Conservation (phyloP, 129 eudicot species). For the Apium graveolens region DNA sequence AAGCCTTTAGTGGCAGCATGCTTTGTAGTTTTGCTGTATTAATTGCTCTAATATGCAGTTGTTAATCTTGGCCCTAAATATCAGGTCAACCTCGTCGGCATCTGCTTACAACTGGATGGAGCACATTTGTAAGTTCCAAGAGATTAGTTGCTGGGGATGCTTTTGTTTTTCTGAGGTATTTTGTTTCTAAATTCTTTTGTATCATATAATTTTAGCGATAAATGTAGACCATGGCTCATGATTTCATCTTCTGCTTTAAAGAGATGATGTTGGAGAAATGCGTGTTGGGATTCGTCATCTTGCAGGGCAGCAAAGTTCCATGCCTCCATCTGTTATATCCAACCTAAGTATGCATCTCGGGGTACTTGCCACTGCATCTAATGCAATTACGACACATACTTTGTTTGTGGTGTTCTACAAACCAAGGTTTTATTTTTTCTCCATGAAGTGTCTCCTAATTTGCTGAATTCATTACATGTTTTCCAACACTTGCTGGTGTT, state of each 20-base stretch:
- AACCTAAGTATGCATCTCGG: constrained; percentile 75
- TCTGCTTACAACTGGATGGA: constrained; percentile 73
- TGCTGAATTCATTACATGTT: background rate
- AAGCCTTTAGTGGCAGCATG: background rate
- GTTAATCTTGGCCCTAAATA: background rate
- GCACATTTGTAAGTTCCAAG: constrained; percentile 61
- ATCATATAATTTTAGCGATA: background rate
- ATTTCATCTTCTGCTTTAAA: constrained; percentile 10
- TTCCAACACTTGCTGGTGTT: background rate
- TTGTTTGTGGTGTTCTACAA: constrained; percentile 55
- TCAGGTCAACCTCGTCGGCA: constrained; percentile 71
- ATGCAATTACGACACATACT: constrained; percentile 50
- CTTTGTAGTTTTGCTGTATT: background rate
- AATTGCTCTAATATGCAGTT: background rate
- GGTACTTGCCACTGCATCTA: constrained; percentile 66
- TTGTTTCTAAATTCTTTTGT: background rate
- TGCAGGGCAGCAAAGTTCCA: constrained; percentile 41
- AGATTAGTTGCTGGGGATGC: constrained; percentile 64
- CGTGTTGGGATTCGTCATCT: constrained; percentile 61
- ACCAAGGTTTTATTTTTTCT: constrained; percentile 37
- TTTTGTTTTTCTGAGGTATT: constrained; percentile 65
- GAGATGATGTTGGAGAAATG: constrained; percentile 46
- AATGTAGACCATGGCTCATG: constrained; percentile 2
- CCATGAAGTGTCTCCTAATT: background rate
- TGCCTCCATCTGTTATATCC: constrained; percentile 60